A percentile compares a stretch with the other conserved stretches of the same genome.
Evolutionary conservation across 768 basidiomycete species (phyloP).

Genomic region (Brasilioporus rufonigricans): DNA sequence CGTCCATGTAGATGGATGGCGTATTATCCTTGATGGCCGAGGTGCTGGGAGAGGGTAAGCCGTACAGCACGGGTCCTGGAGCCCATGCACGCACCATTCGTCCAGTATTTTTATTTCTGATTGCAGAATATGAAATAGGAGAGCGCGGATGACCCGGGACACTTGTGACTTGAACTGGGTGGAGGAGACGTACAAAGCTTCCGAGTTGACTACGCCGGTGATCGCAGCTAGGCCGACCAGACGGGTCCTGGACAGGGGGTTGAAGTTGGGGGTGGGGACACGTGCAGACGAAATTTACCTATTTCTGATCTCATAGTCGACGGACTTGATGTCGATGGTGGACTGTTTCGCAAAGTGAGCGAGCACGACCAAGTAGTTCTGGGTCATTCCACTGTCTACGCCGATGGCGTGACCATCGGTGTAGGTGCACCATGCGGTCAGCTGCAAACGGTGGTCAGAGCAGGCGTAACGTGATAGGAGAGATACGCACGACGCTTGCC

Average conservation of each 20-base stretch:
- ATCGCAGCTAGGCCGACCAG: slow-evolving; percentile 85
- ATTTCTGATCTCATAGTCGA: slow-evolving; percentile 71
- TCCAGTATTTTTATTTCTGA: slow-evolving; percentile 59
- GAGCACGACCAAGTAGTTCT: slow-evolving; percentile 68
- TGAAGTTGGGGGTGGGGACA: not conserved
- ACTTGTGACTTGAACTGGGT: slow-evolving; percentile 73
- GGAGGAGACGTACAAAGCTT: slow-evolving; percentile 74
- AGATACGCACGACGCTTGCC: slow-evolving; percentile 69
- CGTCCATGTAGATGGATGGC: slow-evolving; percentile 74
- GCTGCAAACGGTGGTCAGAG: slow-evolving; percentile 42
- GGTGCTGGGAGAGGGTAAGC: slow-evolving; percentile 40
- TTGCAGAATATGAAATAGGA: slow-evolving; percentile 65
- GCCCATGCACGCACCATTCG: slow-evolving; percentile 51
- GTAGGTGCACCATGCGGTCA: slow-evolving; percentile 90
- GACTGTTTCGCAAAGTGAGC: slow-evolving; percentile 64
- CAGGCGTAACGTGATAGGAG: not conserved
- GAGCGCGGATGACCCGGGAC: slow-evolving; percentile 64
- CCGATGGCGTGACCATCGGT: slow-evolving; percentile 85
- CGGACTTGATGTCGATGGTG: slow-evolving; percentile 41
- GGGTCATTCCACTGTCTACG: slow-evolving; percentile 66
- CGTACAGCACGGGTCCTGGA: not conserved
- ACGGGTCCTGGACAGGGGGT: slow-evolving; percentile 54
- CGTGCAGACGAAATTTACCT: slow-evolving; percentile 44
- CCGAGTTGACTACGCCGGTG: slow-evolving; percentile 76
- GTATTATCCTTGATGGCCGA: slow-evolving; percentile 64